phyloP scores from a whole-genome alignment of 2,329 filamentous ascomycete species.

The Ceratocystis harringtonii region DNA sequence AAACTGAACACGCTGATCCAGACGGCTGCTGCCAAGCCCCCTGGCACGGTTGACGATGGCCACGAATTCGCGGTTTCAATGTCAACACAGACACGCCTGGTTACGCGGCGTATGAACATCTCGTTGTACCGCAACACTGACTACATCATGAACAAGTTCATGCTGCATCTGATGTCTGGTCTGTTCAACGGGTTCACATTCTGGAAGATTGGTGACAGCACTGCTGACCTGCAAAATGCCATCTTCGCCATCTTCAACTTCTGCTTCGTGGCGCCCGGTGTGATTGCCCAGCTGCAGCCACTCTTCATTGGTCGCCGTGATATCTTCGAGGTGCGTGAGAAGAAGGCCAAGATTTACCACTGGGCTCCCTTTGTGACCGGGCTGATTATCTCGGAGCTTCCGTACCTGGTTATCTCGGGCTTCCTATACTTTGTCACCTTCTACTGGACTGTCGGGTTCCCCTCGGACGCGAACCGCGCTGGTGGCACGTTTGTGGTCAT shows the following conservation, averaged over 20 bases:
- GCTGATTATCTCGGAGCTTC: conserved; percentile 52
- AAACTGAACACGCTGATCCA: conserved; percentile 50
- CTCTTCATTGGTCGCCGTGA: conserved; percentile 42
- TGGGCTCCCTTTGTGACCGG: conserved; percentile 53
- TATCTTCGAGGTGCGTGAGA: conserved; percentile 44
- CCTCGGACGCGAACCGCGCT: conserved; percentile 29
- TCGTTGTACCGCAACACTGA: conserved; percentile 51
- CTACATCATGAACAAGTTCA: conserved; percentile 50
- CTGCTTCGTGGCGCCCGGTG: conserved; percentile 44
- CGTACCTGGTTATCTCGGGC: conserved; percentile 51
- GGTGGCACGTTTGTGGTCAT: conserved; percentile 40
- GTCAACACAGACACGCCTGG: conserved; percentile 45
- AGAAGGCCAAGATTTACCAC: conserved; percentile 45
- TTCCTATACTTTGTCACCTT: conserved; percentile 50
- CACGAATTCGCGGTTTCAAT: conserved; percentile 60
- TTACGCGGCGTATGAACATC: conserved; percentile 46
- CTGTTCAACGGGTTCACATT: conserved; percentile 49
- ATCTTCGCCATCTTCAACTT: conserved; percentile 49
- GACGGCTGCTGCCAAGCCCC: conserved; percentile 34
- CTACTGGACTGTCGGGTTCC: conserved; percentile 36
- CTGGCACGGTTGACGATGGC: conserved; percentile 33
- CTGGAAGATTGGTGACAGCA: conserved; percentile 40
- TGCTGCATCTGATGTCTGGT: conserved; percentile 37
- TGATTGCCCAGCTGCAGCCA: conserved; percentile 43
- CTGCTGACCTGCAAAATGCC: conserved; percentile 37